Percentiles rank a stretch among this genome's conserved stretches.
phyloP scores from a whole-genome alignment of 1,139 yeast species.

The Arxiozyma heterogenica region DNA sequence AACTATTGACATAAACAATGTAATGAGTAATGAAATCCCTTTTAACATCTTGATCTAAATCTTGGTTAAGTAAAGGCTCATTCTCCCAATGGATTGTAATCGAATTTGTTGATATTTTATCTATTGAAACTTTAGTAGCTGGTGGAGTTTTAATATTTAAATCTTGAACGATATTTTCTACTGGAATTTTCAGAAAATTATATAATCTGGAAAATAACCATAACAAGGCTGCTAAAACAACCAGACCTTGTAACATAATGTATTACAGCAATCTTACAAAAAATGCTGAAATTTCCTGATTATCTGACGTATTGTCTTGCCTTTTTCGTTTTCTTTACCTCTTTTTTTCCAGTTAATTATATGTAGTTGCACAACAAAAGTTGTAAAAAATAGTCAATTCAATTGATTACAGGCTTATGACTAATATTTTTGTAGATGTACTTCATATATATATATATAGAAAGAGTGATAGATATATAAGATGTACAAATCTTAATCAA shows the following conservation, averaged over 20 bases:
- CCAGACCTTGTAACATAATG: slow-evolving; percentile 6
- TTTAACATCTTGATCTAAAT: background rate
- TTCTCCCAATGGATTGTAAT: slow-evolving; percentile 53
- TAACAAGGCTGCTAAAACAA: slow-evolving; percentile 12
- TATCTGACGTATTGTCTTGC: background rate
- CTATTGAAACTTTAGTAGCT: slow-evolving; percentile 48
- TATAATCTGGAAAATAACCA: slow-evolving; percentile 26
- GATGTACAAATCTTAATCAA: background rate
- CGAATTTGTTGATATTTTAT: slow-evolving; percentile 40
- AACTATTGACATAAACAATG: slow-evolving; percentile 24
- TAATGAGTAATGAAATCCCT: slow-evolving; percentile 19
- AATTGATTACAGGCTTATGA: background rate
- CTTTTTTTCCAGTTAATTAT: background rate
- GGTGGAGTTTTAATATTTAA: slow-evolving; percentile 50
- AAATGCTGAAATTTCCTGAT: no score
- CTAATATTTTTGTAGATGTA: background rate
- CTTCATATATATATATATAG: no score
- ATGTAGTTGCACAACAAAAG: no score
- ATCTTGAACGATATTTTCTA: slow-evolving; percentile 40
- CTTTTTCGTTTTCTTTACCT: background rate
- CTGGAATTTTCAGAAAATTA: slow-evolving; percentile 35
- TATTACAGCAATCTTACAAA: background rate
- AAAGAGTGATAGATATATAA: background rate
- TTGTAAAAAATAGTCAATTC: no score
- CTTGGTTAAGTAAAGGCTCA: slow-evolving; percentile 15